Conservation (phyloP, 23 red algal species). For the Gracilaria domingensis region DNA sequence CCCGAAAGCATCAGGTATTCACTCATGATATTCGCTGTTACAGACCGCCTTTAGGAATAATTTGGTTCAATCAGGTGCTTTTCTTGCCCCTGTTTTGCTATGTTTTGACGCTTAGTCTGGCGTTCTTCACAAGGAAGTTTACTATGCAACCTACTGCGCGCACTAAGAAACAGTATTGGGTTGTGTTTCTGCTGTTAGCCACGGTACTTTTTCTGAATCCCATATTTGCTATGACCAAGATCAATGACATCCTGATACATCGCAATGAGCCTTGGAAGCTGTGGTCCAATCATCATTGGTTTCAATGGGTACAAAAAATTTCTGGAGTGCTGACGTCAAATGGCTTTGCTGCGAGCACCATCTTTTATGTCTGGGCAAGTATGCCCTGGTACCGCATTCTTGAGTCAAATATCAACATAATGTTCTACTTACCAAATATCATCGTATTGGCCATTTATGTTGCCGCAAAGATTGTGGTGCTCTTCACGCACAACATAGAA, state of each 20-base stretch:
- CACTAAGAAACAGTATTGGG: conserved; percentile 82
- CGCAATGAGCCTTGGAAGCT: conserved; percentile 44
- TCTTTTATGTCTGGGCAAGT: conserved; percentile 84
- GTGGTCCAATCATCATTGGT: conserved; percentile 64
- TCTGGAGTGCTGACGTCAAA: conserved; percentile 47
- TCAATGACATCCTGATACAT: conserved; percentile 69
- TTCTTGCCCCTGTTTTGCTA: conserved; percentile 62
- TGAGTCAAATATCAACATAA: conserved; percentile 58
- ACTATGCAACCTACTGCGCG: conserved; percentile 39
- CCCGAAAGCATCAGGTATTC: conserved; percentile 59
- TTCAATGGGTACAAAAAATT: conserved; percentile 39
- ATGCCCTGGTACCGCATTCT: conserved; percentile 83
- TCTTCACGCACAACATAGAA: conserved; percentile 54
- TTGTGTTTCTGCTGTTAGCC: conserved; percentile 58
- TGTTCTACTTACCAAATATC: conserved; percentile 84
- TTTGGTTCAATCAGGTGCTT: conserved; percentile 70
- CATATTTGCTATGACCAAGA: conserved; percentile 49
- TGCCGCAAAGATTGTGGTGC: conserved; percentile 58
- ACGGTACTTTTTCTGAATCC: conserved; percentile 76
- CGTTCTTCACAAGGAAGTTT: conserved; percentile 65
- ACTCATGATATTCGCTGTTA: conserved; percentile 60
- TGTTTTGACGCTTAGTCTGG: conserved; percentile 46
- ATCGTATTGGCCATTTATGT: conserved; percentile 63
- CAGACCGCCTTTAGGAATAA: conserved; percentile 34
- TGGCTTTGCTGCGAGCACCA: conserved; percentile 68